Conservation (phyloP, 805 yeast genomes). For the Zygoascus flipseniorum region DNA sequence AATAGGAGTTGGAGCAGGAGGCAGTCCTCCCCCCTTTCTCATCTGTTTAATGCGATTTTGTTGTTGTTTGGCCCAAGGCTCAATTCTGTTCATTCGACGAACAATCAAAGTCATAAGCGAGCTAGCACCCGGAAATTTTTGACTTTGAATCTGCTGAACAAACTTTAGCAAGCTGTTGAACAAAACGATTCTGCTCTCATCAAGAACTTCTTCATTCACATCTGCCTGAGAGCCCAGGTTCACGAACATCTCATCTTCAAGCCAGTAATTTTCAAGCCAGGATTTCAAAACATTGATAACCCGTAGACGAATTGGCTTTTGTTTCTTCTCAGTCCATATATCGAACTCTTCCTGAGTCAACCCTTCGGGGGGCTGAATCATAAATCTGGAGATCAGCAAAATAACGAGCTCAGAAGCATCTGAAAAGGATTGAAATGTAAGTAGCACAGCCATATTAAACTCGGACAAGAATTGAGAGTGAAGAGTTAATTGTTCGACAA, state of each 20-base stretch:
- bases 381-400: constrained; percentile 54
- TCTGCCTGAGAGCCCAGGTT: background rate
- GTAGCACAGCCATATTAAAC: constrained; percentile 60
- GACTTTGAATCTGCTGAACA: constrained; percentile 32
- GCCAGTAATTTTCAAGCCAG: constrained; percentile 67
- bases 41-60: constrained; percentile 7
- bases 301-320: constrained; percentile 55
- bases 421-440: constrained; percentile 71
- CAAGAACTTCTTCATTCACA: constrained; percentile 8
- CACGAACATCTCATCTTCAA: constrained; percentile 21
- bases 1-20: constrained; percentile 20
- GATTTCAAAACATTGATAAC: constrained; percentile 60
- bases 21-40: background rate
- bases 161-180: constrained; percentile 32
- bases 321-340: constrained; percentile 65
- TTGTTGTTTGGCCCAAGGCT: constrained; percentile 16
- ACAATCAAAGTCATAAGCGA: constrained; percentile 33
- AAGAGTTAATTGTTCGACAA: constrained; percentile 72
- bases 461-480: constrained; percentile 52
- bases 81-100: constrained; percentile 25
- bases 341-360: constrained; percentile 73
- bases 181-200: constrained; percentile 18
- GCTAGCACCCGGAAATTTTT: constrained; percentile 38
- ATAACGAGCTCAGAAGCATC: constrained; percentile 54
- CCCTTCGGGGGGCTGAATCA: constrained; percentile 78